Evolutionary conservation across 2,329 filamentous ascomycete genomes (phyloP).

Genomic region (Saccharata proteae): DNA sequence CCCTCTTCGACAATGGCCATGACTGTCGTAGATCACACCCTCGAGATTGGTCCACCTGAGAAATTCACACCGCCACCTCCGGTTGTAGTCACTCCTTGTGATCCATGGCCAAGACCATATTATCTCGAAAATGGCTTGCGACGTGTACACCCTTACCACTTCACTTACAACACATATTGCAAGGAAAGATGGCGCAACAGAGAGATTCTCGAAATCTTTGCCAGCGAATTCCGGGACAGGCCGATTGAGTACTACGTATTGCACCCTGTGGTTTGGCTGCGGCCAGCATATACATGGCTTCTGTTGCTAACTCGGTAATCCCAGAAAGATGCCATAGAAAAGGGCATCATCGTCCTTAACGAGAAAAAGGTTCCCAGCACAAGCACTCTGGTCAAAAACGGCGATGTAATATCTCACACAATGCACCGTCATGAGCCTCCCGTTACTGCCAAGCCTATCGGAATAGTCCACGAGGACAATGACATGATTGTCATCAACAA

Average conservation of each 20-base stretch:
- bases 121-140: conserved; percentile 73
- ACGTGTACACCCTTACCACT: conserved; percentile 77
- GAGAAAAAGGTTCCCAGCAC: conserved; percentile 54
- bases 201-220: conserved; percentile 74
- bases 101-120: conserved; percentile 60
- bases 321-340: conserved; percentile 56
- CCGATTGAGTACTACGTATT: conserved; percentile 74
- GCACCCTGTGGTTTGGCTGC: conserved; percentile 17
- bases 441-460: conserved; percentile 67
- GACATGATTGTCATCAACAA: conserved; percentile 96
- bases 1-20: conserved; percentile 32
- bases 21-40: conserved; percentile 17
- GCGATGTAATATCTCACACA: conserved; percentile 83
- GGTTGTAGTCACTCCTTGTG: conserved; percentile 41
- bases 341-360: conserved; percentile 69
- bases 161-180: conserved; percentile 87
- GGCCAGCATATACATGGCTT: neutral
- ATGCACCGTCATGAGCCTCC: conserved; percentile 93
- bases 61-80: conserved; percentile 33
- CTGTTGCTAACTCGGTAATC: no score
- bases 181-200: conserved; percentile 87
- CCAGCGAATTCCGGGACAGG: conserved; percentile 82
- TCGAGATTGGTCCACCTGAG: conserved; percentile 11
- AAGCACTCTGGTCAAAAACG: conserved; percentile 67
- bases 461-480: conserved; percentile 79